A percentile compares a stretch with the other conserved stretches of the same genome.
These are phyloP conservation scores for Plectranthus barbatus DNA, from an alignment of 257 asterid genomes.

Conservation along the genomic window DNA sequence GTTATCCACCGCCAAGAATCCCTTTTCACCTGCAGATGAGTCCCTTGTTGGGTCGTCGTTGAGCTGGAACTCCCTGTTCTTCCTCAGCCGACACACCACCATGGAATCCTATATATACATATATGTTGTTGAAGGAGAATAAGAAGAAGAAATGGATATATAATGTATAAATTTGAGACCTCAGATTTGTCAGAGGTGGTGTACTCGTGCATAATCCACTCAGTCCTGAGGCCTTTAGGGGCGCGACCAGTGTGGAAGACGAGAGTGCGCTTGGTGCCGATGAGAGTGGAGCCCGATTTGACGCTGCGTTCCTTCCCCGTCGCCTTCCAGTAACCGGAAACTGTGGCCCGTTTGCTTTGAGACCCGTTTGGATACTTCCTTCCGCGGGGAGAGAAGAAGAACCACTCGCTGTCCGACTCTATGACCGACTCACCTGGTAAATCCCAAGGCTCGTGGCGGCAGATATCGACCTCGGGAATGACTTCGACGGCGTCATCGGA, in stretches of 20 bases:
- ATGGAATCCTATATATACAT: too few relatives aligned
- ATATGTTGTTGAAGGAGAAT: too few relatives aligned
- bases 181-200: slow-evolving; percentile 47
- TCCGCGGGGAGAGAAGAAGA: slow-evolving; percentile 80
- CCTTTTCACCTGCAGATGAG: slow-evolving; percentile 11
- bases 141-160: too few relatives aligned
- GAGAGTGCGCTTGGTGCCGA: slow-evolving; percentile 79
- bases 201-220: slow-evolving; percentile 95
- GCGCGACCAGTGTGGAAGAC: slow-evolving; percentile 92
- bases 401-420: slow-evolving; percentile 82
- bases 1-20: slow-evolving; percentile 11
- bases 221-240: slow-evolving; percentile 78
- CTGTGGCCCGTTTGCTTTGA: slow-evolving; percentile 79
- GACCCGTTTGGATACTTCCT: slow-evolving; percentile 86
- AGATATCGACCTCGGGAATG: slow-evolving; percentile 74
- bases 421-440: slow-evolving; percentile 68
- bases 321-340: slow-evolving; percentile 85
- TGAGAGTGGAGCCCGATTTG: slow-evolving; percentile 49
- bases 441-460: slow-evolving; percentile 87
- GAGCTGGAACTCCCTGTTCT: slow-evolving; percentile 56
- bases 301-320: slow-evolving; percentile 77
- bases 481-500: slow-evolving; percentile 42
- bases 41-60: slow-evolving; percentile 24
- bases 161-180: too few relatives aligned
- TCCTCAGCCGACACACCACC: slow-evolving; percentile 79